Evolutionary conservation across 306 rosid genomes (phyloP).

Genomic region (Lathyrus sativus): DNA sequence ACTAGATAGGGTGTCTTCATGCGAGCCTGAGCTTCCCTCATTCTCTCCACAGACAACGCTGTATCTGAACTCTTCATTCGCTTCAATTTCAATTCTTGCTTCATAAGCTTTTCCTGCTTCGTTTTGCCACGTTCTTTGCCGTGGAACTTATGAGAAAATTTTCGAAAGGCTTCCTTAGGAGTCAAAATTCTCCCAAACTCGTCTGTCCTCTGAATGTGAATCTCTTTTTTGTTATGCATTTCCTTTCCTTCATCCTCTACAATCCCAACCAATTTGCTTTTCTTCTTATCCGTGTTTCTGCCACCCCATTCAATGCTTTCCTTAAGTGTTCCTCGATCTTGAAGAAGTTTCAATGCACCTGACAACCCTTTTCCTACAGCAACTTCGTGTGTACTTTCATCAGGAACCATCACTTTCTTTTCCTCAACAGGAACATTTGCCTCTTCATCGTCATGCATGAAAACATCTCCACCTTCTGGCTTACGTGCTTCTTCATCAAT

Average conservation of each 20-base stretch:
- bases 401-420: constrained; percentile 56
- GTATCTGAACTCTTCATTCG: constrained; percentile 91
- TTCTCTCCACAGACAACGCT: constrained; percentile 80
- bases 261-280: constrained; percentile 81
- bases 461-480: constrained; percentile 78
- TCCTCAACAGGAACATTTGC: constrained; percentile 51
- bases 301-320: constrained; percentile 96
- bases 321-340: constrained; percentile 89
- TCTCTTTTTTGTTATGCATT: constrained; percentile 67
- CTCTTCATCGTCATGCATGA: constrained; percentile 80
- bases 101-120: constrained; percentile 94
- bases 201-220: constrained; percentile 85
- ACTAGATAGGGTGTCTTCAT: constrained; percentile 84
- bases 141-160: constrained; percentile 79
- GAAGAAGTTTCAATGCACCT: constrained; percentile 74
- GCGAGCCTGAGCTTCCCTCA: constrained; percentile 92
- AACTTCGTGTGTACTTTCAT: constrained; percentile 85
- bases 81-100: constrained; percentile 54
- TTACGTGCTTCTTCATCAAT: constrained; percentile 86
- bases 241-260: constrained; percentile 69
- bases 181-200: constrained; percentile 94
- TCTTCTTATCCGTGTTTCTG: constrained; percentile 97
- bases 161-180: constrained; percentile 83
- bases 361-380: constrained; percentile 87
- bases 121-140: constrained; percentile 92